These are phyloP conservation scores for Beauveria australis DNA, from an alignment of 2,329 filamentous ascomycete species.

Conservation along the genomic window DNA sequence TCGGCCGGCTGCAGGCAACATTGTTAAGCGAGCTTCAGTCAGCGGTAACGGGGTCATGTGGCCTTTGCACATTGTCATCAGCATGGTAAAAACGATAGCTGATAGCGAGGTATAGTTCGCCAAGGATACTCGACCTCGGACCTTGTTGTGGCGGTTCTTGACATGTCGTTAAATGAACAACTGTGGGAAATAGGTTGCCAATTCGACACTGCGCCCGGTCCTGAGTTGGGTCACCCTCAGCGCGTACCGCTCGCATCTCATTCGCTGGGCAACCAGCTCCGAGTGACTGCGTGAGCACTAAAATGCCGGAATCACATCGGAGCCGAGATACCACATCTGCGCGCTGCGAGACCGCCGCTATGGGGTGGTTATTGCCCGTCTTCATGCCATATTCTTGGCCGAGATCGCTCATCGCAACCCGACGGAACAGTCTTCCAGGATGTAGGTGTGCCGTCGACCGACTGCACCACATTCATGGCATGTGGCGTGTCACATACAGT, in stretches of 20 bases:
- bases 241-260: slow-evolving; percentile 3
- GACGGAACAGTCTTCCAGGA: not conserved
- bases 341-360: not conserved
- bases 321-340: not conserved
- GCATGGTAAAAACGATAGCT: not conserved
- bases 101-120: not conserved
- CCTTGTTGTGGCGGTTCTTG: not conserved
- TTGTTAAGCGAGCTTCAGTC: not conserved
- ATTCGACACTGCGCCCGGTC: not conserved
- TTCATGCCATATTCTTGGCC: not conserved
- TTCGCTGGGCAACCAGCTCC: not conserved
- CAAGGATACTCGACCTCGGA: not conserved
- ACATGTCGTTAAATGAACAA: not conserved
- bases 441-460: not conserved
- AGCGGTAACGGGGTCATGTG: not conserved
- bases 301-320: slow-evolving; percentile 7
- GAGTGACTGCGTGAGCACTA: not conserved
- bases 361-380: not conserved
- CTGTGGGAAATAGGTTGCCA: not conserved
- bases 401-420: not conserved
- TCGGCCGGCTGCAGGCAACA: not conserved
- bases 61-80: not conserved
- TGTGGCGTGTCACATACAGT: not conserved
- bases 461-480: not conserved
- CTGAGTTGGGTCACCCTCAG: not conserved